Conservation (phyloP, 1,284 basidiomycete genomes). For the Apiotrichum porosum region DNA sequence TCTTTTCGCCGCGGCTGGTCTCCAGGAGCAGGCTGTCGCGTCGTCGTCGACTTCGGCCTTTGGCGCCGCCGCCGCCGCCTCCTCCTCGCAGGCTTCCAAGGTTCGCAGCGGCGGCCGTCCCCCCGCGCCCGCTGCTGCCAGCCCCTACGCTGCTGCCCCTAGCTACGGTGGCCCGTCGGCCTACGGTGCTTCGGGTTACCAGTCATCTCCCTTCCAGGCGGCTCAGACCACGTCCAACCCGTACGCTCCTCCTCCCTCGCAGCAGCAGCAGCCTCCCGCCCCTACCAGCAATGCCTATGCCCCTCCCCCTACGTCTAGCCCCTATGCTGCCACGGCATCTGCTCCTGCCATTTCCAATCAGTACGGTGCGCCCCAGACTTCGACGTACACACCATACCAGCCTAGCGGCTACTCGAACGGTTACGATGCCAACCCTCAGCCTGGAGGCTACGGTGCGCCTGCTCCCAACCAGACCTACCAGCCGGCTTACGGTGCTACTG, state of each 20-base stretch:
- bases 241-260: slow-evolving; percentile 29
- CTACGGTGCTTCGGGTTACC: not conserved
- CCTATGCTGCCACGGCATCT: slow-evolving; percentile 14
- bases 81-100: slow-evolving; percentile 2
- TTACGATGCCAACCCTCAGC: slow-evolving; percentile 35
- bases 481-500: slow-evolving; percentile 28
- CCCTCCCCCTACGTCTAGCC: slow-evolving; percentile 11
- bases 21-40: slow-evolving; percentile 8
- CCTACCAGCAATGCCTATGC: slow-evolving; percentile 6
- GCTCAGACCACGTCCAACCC: slow-evolving; percentile 2
- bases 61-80: slow-evolving; percentile 2
- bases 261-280: slow-evolving; percentile 9
- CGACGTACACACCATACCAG: slow-evolving; percentile 1
- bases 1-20: slow-evolving; percentile 35
- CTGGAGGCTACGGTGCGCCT: slow-evolving; percentile 19
- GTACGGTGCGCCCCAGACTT: slow-evolving; percentile 25
- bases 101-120: slow-evolving; percentile 2
- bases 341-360: slow-evolving; percentile 7
- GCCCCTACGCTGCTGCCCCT: slow-evolving; percentile 4
- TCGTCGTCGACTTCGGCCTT: slow-evolving; percentile 13
- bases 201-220: not conserved
- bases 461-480: slow-evolving; percentile 20
- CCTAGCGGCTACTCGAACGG: slow-evolving; percentile 19
- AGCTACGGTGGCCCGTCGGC: slow-evolving; percentile 3
- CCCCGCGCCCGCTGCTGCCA: slow-evolving; percentile 10